Evolutionary conservation across 192 early-diverging fungal genomes (phyloP).

Genomic region (Backusella sp.): DNA sequence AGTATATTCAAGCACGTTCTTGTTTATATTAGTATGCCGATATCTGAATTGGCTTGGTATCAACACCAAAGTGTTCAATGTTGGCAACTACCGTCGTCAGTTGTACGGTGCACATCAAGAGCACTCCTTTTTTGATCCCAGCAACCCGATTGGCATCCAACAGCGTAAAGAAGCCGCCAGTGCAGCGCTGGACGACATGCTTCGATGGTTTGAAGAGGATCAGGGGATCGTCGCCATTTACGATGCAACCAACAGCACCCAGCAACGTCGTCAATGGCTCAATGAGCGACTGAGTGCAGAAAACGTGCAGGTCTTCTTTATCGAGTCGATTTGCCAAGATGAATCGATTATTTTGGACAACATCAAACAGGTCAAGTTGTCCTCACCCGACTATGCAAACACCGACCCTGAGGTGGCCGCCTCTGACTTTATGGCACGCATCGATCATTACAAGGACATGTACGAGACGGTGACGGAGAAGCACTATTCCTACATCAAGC

Average conservation of each 20-base stretch:
- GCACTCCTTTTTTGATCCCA: conserved; percentile 92
- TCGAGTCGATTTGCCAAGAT: conserved; percentile 94
- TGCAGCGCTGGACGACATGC: conserved; percentile 88
- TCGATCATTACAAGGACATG: conserved; percentile 85
- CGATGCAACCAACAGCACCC: conserved; percentile 99
- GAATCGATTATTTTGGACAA: conserved; percentile 85
- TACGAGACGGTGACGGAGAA: conserved; percentile 88
- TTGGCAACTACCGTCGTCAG: conserved; percentile 94
- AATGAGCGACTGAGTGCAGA: conserved; percentile 65
- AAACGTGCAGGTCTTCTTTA: conserved; percentile 91
- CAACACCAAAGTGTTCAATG: conserved; percentile 93
- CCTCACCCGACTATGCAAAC: conserved; percentile 90
- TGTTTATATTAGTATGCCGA: conserved; percentile 63
- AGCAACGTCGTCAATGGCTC: conserved; percentile 72
- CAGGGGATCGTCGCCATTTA: conserved; percentile 88
- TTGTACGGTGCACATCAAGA: conserved; percentile 76
- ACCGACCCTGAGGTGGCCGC: conserved; percentile 85
- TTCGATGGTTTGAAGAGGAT: conserved; percentile 84
- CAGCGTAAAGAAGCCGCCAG: conserved; percentile 79
- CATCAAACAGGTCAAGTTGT: conserved; percentile 94
- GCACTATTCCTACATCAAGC: conserved; percentile 83
- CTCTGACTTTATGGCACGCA: conserved; percentile 88
- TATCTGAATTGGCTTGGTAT: conserved; percentile 97
- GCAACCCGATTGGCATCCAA: conserved; percentile 65
- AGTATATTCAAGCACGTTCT: background rate